Evolutionary conservation across 257 asterid species (phyloP), one percentile per base, ranked within the genome.

Genomic region (Ocimum tenuiflorum): DNA sequence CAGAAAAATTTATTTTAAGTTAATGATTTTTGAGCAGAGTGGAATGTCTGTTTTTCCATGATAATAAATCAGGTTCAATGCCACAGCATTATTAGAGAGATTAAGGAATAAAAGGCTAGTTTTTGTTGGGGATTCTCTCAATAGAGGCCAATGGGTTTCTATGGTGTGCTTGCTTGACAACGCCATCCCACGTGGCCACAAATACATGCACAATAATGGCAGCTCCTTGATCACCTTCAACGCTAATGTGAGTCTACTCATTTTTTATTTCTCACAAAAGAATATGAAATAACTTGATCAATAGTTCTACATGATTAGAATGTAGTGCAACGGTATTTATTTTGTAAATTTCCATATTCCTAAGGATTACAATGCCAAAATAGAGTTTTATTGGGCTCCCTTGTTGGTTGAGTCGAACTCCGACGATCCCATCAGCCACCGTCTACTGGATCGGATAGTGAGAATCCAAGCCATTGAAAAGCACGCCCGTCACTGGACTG

Each of bases 131-230:
- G 98, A 91, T 71, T 88, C 98, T 5, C 57, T 91, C 12, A 91
- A 91, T 49, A 83, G 95, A 78, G 91, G 91, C 6, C 98, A 91
- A 65, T 91, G 96, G 96, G 95, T 91, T 12, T 91, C 98, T 0
- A 79, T 91, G 94, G 85, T 91, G 24, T 91, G 98, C 68, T 65
- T 91, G 5, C 82, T 91, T 39, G 98, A 86, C 67, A 78, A 94
- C 53, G 85, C 80, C 0, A 80, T 86, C 67, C 86, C 89, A 23
- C 53, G 57, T 2, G 65, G 71, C 7, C 83, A 63, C 24, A 85
- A 85, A 70, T 73, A 78, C 75, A 81, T 86, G 81, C 83, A 79
- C 83, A 78, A 82, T 79, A 81, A 85, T 27, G 95, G 95, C 46
- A 75, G 82, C 78, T 59, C 88, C 51, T 82, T 91, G 83, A 87